A percentile compares a stretch with the other conserved stretches of the same genome.
phyloP scores from a whole-genome alignment of 345 rosid species.

The Aquilaria malaccensis region DNA sequence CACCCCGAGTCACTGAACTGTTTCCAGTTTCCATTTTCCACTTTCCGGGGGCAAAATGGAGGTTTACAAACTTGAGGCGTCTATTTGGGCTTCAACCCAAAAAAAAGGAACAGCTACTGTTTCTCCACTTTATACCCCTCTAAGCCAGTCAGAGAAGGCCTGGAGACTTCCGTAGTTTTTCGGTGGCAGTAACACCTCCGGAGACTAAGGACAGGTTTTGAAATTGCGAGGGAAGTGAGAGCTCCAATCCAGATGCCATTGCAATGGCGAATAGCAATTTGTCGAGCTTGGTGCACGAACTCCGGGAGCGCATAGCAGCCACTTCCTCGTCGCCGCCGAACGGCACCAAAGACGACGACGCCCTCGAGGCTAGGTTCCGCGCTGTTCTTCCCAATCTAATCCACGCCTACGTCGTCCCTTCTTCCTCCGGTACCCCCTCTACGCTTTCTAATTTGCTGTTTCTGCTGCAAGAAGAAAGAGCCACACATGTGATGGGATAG shows the following conservation, averaged over 20 bases:
- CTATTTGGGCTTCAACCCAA: too few relatives aligned
- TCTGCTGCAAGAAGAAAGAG: background rate
- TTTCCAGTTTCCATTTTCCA: too few relatives aligned
- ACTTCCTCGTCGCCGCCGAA: slow-evolving; percentile 48
- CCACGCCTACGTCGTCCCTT: slow-evolving; percentile 66
- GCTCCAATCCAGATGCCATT: background rate
- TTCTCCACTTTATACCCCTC: background rate
- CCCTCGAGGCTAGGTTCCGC: slow-evolving; percentile 58
- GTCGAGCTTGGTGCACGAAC: slow-evolving; percentile 77
- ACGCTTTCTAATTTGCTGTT: slow-evolving; percentile 1
- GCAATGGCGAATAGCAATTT: slow-evolving; percentile 33
- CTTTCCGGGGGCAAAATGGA: background rate
- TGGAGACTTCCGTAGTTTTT: too few relatives aligned
- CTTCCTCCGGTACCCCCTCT: slow-evolving; percentile 46
- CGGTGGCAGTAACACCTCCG: too few relatives aligned
- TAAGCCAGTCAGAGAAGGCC: background rate
- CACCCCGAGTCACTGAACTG: too few relatives aligned
- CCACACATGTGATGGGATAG: background rate
- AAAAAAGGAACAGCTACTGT: too few relatives aligned
- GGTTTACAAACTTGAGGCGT: too few relatives aligned
- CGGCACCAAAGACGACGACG: slow-evolving; percentile 39
- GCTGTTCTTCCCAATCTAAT: slow-evolving; percentile 77
- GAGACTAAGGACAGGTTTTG: background rate
- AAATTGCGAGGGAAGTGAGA: background rate
- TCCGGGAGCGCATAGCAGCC: slow-evolving; percentile 75